Conservation (phyloP, 2,329 filamentous ascomycete genomes). For the Cadophora malorum region DNA sequence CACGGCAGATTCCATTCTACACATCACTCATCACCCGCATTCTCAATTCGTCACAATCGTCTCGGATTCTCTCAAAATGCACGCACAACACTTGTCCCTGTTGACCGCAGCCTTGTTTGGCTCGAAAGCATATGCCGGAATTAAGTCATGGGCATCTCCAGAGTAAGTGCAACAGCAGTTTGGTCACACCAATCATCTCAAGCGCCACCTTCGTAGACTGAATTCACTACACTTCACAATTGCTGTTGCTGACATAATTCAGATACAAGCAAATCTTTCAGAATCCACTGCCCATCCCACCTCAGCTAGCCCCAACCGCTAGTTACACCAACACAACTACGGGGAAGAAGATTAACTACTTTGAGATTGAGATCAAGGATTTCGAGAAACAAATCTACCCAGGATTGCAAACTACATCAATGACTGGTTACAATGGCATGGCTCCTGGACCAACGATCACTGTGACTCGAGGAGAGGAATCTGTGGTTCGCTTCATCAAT, state of each 20-base stretch:
- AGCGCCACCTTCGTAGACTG: neutral
- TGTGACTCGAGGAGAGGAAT: slow-evolving; percentile 52
- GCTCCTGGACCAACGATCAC: slow-evolving; percentile 60
- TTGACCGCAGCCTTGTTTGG: slow-evolving; percentile 8
- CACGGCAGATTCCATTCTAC: neutral
- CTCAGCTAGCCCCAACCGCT: slow-evolving; percentile 20
- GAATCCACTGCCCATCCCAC: slow-evolving; percentile 33
- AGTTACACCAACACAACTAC: slow-evolving; percentile 33
- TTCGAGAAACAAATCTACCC: slow-evolving; percentile 53
- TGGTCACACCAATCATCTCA: neutral
- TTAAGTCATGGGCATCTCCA: slow-evolving; percentile 21
- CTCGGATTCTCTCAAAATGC: slow-evolving; percentile 14
- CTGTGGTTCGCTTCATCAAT: slow-evolving; percentile 61
- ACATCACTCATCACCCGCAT: neutral
- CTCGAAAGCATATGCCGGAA: slow-evolving; percentile 10
- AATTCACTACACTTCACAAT: neutral
- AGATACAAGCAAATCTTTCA: slow-evolving; percentile 39
- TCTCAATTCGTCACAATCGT: neutral
- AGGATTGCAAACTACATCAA: slow-evolving; percentile 47
- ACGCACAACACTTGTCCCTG: slow-evolving; percentile 11
- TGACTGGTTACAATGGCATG: slow-evolving; percentile 61
- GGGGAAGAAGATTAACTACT: slow-evolving; percentile 51
- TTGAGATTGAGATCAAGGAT: slow-evolving; percentile 51
- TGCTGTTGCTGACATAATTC: neutral
- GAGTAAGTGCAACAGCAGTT: slow-evolving; percentile 2